Percentiles rank a stretch among this genome's conserved stretches.
Conservation (phyloP, 2,329 filamentous ascomycete genomes). For the Stylonectria norvegica region DNA sequence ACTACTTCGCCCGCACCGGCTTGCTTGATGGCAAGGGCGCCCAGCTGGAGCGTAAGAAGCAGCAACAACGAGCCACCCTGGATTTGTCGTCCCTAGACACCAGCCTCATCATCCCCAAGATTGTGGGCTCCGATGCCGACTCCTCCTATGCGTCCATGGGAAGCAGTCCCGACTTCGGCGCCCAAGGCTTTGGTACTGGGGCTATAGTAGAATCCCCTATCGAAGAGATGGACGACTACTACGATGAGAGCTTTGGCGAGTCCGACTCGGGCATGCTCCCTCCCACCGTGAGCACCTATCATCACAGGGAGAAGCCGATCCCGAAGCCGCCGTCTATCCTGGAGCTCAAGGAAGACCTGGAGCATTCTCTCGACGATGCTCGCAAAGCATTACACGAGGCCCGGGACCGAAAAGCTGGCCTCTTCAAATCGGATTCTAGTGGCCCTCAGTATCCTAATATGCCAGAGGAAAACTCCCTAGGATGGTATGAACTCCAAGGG, state of each 20-base stretch:
- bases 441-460: slow-evolving; percentile 36
- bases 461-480: slow-evolving; percentile 50
- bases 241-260: slow-evolving; percentile 58
- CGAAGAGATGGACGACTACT: slow-evolving; percentile 46
- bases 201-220: slow-evolving; percentile 47
- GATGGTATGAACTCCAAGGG: slow-evolving; percentile 84
- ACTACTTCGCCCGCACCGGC: slow-evolving; percentile 95
- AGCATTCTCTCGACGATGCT: slow-evolving; percentile 66
- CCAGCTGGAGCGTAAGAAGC: slow-evolving; percentile 71
- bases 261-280: slow-evolving; percentile 78
- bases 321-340: slow-evolving; percentile 79
- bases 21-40: slow-evolving; percentile 90
- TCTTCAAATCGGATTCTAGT: slow-evolving; percentile 27
- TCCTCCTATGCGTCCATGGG: slow-evolving; percentile 59
- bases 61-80: slow-evolving; percentile 55
- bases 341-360: slow-evolving; percentile 67
- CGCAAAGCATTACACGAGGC: slow-evolving; percentile 63
- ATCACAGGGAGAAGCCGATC: slow-evolving; percentile 74
- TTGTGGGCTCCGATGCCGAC: slow-evolving; percentile 50
- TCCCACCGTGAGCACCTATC: slow-evolving; percentile 96
- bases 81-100: slow-evolving; percentile 53
- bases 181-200: slow-evolving; percentile 36
- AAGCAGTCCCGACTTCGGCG: slow-evolving; percentile 54
- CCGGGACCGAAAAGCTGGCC: slow-evolving; percentile 35
- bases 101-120: slow-evolving; percentile 32